Evolutionary conservation across 805 yeast species (phyloP), one percentile per base, ranked within the genome.

Genomic region (Saccharomycopsis fermentans): DNA sequence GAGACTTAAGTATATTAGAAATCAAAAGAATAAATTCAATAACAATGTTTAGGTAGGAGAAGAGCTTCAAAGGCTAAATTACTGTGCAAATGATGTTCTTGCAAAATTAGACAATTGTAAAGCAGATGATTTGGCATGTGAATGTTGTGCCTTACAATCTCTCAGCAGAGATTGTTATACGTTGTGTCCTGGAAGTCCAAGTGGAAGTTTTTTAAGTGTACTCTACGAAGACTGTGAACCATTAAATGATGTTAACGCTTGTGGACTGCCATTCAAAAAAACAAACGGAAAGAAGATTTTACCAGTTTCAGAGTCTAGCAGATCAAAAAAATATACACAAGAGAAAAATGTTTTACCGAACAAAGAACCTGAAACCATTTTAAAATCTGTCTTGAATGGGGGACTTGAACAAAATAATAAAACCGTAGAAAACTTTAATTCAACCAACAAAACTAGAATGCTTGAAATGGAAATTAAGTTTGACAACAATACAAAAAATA

Each of bases 51-150:
- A 58, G 63, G 65, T 70, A 40, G 71, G 78, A 21, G 70, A 74
- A 54, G 81, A 78, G 60, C 65, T 77, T 39, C 71, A 73, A 52
- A 72, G 71, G 47, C 67, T 78, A 35, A 70, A 77, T 1, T 61
- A 63, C 19, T 80, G 83, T 65, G 77, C 80, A 36, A 76, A 74
- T 63, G 79, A 75, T 58, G 76, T 79, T 14, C 68, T 79, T 48
- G 64, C 70, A 34, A 76, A 70, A 61, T 69, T 79, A 60, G 80
- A 78, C 63, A 77, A 73, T 58, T 80, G 83, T 64, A 75, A 77
- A 62, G 76, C 81, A 4, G 77, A 77, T 64, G 83, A 79, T 67
- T 68, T 77, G 62, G 81, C 81, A 1, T 80, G 83, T 67, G 82
- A 78, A 62, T 79, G 83, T 62, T 78, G 82, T 67, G 82, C 83